These are phyloP conservation scores for Cystobasidium sp. DNA, from an alignment of 1,284 basidiomycete genomes.

Conservation along the genomic window DNA sequence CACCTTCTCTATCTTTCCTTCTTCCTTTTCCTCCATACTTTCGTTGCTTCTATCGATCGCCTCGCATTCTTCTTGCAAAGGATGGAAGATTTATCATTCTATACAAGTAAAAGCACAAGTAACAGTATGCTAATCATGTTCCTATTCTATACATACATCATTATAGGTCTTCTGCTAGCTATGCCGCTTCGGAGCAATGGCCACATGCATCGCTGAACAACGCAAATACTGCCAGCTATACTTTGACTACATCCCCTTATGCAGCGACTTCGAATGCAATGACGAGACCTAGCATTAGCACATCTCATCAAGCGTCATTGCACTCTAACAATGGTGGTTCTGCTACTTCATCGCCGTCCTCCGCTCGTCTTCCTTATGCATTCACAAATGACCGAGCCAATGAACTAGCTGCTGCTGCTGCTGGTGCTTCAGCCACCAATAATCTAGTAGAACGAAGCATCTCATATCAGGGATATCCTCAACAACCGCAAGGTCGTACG, in stretches of 20 bases:
- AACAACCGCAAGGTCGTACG: conserved; percentile 14
- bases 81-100: too few species aligned
- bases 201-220: too few species aligned
- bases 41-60: too few species aligned
- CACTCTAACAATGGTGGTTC: not conserved
- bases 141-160: too few species aligned
- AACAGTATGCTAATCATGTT: too few species aligned
- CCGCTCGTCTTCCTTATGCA: conserved; percentile 6
- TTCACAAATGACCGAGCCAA: not conserved
- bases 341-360: not conserved
- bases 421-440: not conserved
- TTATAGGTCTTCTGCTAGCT: too few species aligned
- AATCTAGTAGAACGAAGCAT: not conserved
- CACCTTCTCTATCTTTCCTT: not conserved
- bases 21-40: not conserved
- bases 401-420: not conserved
- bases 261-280: not conserved
- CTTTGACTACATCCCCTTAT: conserved; percentile 31
- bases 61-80: too few species aligned
- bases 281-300: not conserved
- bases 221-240: conserved; percentile 62
- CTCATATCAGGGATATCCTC: not conserved
- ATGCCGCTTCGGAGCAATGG: too few species aligned
- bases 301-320: not conserved
- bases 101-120: too few species aligned